Conservation (phyloP, 2,329 filamentous ascomycete genomes). For the Grosmannia serpens region DNA sequence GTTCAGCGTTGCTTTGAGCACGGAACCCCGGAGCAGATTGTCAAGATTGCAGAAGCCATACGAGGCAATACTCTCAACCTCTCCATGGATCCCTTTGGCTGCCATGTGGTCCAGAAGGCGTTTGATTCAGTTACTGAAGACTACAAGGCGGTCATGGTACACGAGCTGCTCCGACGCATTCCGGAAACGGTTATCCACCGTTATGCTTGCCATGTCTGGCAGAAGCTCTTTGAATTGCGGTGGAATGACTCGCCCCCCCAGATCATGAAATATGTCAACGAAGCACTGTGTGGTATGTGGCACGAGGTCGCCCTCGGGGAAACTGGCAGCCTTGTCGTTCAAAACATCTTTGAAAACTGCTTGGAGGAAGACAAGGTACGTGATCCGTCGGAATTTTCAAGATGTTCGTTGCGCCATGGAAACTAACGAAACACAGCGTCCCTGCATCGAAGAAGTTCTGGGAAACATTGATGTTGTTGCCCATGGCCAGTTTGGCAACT, state of each 20-base stretch:
- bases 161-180: conserved; percentile 86
- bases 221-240: conserved; percentile 95
- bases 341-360: conserved; percentile 99
- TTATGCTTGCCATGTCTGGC: conserved; percentile 98
- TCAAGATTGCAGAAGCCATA: conserved; percentile 89
- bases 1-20: conserved; percentile 99
- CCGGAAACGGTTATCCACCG: conserved; percentile 97
- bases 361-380: conserved; percentile 93
- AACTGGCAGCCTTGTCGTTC: conserved; percentile 93
- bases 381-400: not conserved
- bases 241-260: conserved; percentile 92
- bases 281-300: conserved; percentile 93
- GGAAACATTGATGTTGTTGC: conserved; percentile 92
- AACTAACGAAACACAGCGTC: conserved; percentile 47
- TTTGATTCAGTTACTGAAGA: conserved; percentile 96
- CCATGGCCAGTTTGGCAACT: conserved; percentile 97
- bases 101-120: conserved; percentile 96
- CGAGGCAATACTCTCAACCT: conserved; percentile 86
- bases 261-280: conserved; percentile 98
- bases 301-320: conserved; percentile 95
- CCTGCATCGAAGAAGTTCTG: conserved; percentile 93
- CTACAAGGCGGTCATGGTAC: conserved; percentile 98
- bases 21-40: conserved; percentile 85
- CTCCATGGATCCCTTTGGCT: conserved; percentile 98
- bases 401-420: not conserved